Evolutionary conservation across 495 filamentous ascomycete species (phyloP).

Genomic region (Neurospora cerealis): DNA sequence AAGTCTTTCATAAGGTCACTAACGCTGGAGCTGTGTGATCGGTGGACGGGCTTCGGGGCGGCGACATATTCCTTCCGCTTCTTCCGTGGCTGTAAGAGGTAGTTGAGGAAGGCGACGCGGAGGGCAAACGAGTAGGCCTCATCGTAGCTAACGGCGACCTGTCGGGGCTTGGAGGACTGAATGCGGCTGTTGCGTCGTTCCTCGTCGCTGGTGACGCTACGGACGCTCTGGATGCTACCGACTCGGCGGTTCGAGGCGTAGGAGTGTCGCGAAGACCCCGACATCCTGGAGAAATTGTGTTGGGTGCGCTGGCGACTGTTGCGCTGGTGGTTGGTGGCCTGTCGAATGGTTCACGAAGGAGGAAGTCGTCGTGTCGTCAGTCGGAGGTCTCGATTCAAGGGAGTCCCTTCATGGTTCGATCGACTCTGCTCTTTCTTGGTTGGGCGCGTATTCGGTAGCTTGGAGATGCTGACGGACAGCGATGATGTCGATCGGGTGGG

Average conservation of each 20-base stretch:
- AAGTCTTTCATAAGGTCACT: slow-evolving; percentile 53
- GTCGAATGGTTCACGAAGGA: not conserved
- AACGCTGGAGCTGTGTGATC: slow-evolving; percentile 60
- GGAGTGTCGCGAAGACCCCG: slow-evolving; percentile 28
- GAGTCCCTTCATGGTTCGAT: not conserved
- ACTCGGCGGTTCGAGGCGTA: slow-evolving; percentile 31
- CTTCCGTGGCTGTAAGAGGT: slow-evolving; percentile 83
- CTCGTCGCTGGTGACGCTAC: slow-evolving; percentile 15
- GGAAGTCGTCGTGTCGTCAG: not conserved
- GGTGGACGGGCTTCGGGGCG: slow-evolving; percentile 46
- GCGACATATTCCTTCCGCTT: slow-evolving; percentile 77
- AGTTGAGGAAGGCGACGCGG: slow-evolving; percentile 82
- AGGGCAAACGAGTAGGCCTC: slow-evolving; percentile 87
- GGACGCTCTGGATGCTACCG: slow-evolving; percentile 31
- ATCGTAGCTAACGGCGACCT: slow-evolving; percentile 40
- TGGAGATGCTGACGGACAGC: not conserved
- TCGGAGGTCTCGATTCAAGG: not conserved
- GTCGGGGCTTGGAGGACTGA: slow-evolving; percentile 27
- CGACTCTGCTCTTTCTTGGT: not conserved
- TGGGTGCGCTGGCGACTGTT: not conserved
- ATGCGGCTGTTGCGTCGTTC: slow-evolving; percentile 20
- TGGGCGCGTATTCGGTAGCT: not conserved
- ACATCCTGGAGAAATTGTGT: slow-evolving; percentile 24
- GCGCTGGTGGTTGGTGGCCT: not conserved
- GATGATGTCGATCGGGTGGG: not conserved